These are phyloP conservation scores for Tricholoma sp. DNA, from an alignment of 768 basidiomycete species.

Conservation along the genomic window DNA sequence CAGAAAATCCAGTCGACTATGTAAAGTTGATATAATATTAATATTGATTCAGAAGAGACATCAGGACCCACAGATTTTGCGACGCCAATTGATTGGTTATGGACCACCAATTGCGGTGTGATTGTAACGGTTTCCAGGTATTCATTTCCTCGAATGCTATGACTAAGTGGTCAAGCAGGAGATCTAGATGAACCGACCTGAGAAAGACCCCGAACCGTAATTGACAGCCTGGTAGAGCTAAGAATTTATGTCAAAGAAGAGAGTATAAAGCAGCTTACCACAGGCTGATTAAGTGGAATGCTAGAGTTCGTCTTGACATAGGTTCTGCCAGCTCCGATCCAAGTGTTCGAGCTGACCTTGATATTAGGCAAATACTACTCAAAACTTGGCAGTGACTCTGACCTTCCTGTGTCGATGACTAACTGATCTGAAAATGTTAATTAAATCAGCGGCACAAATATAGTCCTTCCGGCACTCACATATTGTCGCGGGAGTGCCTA, in stretches of 20 bases:
- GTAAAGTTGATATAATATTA: neutral
- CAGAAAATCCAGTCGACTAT: conserved; percentile 37
- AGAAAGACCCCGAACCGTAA: conserved; percentile 61
- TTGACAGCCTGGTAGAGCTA: conserved; percentile 34
- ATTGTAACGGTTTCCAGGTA: conserved; percentile 53
- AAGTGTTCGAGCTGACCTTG: conserved; percentile 58
- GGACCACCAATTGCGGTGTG: conserved; percentile 41
- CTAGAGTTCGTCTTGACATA: conserved; percentile 51
- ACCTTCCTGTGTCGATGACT: conserved; percentile 60
- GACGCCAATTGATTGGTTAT: conserved; percentile 60
- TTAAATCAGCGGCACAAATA: neutral
- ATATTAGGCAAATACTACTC: conserved; percentile 5
- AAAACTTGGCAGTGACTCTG: neutral
- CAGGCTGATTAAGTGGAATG: conserved; percentile 31
- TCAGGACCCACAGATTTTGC: conserved; percentile 28
- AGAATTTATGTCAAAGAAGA: neutral
- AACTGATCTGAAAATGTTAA: conserved; percentile 35
- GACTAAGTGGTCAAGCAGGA: neutral
- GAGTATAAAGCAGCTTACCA: conserved; percentile 35
- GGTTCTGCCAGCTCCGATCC: conserved; percentile 49
- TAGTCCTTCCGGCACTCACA: conserved; percentile 29
- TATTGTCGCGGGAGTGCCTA: conserved; percentile 50
- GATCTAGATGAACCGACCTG: conserved; percentile 28
- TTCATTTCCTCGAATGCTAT: conserved; percentile 29
- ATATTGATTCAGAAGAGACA: neutral